phyloP scores from a whole-genome alignment of 208 protist species.

The Leishmania arabica region DNA sequence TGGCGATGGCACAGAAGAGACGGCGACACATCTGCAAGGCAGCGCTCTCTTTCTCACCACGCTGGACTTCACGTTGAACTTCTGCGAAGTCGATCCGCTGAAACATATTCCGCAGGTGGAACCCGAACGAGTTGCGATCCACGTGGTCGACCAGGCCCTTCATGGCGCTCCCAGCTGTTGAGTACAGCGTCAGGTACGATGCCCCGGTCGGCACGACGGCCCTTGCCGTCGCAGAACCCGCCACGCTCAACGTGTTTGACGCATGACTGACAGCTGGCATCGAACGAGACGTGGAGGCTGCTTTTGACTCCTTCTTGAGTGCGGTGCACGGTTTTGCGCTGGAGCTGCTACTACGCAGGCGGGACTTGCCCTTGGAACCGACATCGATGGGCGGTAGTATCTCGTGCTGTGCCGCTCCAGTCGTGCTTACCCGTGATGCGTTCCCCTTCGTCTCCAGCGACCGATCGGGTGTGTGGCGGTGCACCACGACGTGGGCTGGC shows the following conservation, averaged over 20 bases:
- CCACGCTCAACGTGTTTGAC: not conserved
- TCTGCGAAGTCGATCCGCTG: conserved; percentile 20
- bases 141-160: conserved; percentile 30
- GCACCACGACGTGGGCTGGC: not conserved
- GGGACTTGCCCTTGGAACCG: not conserved
- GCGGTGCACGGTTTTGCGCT: not conserved
- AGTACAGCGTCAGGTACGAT: not conserved
- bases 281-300: not conserved
- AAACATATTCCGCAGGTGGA: conserved; percentile 19
- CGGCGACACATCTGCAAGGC: conserved; percentile 22
- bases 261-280: not conserved
- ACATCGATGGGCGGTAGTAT: not conserved
- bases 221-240: not conserved
- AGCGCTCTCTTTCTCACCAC: conserved; percentile 4
- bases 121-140: conserved; percentile 22
- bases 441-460: not conserved
- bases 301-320: not conserved
- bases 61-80: conserved; percentile 11
- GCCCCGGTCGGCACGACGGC: not conserved
- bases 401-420: not conserved
- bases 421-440: not conserved
- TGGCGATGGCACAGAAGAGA: conserved; percentile 53
- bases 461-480: not conserved
- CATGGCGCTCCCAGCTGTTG: not conserved
- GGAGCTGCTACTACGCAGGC: too few relatives aligned